A percentile compares a stretch with the other conserved stretches of the same genome.
These are phyloP conservation scores for Prunus kanzakura DNA, from an alignment of 306 rosid genomes.

Conservation along the genomic window DNA sequence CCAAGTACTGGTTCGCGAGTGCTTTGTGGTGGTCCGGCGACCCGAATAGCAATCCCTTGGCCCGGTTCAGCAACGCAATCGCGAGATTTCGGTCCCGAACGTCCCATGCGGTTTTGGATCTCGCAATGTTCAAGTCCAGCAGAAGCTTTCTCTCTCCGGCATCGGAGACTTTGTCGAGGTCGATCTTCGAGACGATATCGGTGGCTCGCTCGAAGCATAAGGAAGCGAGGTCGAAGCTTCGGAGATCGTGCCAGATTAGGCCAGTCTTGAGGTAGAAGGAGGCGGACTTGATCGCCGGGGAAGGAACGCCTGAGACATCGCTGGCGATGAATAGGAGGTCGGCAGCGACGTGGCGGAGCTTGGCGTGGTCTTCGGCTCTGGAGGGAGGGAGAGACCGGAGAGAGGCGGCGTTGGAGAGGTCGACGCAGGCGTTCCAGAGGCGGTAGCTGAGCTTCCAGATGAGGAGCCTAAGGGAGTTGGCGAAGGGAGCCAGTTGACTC, in stretches of 20 bases:
- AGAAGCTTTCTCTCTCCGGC: slow-evolving; percentile 52
- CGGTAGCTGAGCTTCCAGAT: slow-evolving; percentile 91
- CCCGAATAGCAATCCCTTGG: slow-evolving; percentile 62
- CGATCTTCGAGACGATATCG: slow-evolving; percentile 56
- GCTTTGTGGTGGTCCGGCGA: slow-evolving; percentile 48
- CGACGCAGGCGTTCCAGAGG: slow-evolving; percentile 94
- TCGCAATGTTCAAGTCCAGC: slow-evolving; percentile 68
- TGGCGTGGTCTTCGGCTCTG: slow-evolving; percentile 45
- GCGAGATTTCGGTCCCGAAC: slow-evolving; percentile 63
- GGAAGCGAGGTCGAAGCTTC: slow-evolving; percentile 75
- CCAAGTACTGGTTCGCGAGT: slow-evolving; percentile 60
- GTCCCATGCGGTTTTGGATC: slow-evolving; percentile 87
- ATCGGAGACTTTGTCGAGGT: slow-evolving; percentile 29
- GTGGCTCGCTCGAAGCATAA: slow-evolving; percentile 84
- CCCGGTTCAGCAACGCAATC: slow-evolving; percentile 64
- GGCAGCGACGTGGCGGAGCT: slow-evolving; percentile 75
- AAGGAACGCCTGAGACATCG: slow-evolving; percentile 58
- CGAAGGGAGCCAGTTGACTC: slow-evolving; percentile 47
- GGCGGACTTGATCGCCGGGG: slow-evolving; percentile 60
- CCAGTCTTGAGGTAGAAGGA: slow-evolving; percentile 83
- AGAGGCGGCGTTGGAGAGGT: slow-evolving; percentile 72
- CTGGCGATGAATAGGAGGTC: slow-evolving; percentile 57
- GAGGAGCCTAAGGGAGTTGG: slow-evolving; percentile 58
- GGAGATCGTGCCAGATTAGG: slow-evolving; percentile 60
- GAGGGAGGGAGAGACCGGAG: slow-evolving; percentile 25